phyloP scores from a whole-genome alignment of 202 grass and related monocot species.

The Cymbopogon flexuosus region DNA sequence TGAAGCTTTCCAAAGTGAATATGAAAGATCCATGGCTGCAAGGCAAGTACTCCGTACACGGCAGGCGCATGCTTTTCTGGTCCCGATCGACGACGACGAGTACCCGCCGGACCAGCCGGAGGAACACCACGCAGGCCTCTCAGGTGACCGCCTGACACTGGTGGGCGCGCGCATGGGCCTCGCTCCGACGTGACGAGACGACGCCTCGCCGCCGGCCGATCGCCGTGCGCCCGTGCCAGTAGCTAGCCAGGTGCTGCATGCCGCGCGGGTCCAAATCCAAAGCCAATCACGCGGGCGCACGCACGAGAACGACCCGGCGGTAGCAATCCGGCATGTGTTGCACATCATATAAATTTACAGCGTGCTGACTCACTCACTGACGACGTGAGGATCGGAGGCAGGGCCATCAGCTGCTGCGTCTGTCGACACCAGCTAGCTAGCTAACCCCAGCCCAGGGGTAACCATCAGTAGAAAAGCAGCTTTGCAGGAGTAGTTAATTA shows the following conservation, averaged over 20 bases:
- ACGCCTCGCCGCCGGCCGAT: background rate
- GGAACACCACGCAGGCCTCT: background rate
- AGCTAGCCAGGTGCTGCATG: background rate
- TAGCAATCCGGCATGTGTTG: constrained; percentile 16
- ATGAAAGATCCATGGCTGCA: no score
- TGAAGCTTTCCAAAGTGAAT: no score
- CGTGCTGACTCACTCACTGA: background rate
- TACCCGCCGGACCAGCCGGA: background rate
- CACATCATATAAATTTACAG: background rate
- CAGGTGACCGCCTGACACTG: no score
- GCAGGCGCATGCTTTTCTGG: background rate
- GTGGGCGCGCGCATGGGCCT: background rate
- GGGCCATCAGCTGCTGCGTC: background rate
- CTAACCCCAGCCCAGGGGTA: background rate
- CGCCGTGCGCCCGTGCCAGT: background rate
- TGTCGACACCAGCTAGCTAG: background rate
- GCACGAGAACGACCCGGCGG: constrained; percentile 3
- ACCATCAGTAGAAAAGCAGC: constrained; percentile 32
- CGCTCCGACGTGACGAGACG: background rate
- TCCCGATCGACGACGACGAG: background rate
- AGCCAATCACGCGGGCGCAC: constrained; percentile 18
- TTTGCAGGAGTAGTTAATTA: constrained; percentile 10
- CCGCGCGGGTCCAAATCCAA: background rate
- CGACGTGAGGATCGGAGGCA: background rate
- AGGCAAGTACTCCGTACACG: background rate